Evolutionary conservation across 441 rosid genomes (phyloP).

Genomic region (Adansonia grandidieri): DNA sequence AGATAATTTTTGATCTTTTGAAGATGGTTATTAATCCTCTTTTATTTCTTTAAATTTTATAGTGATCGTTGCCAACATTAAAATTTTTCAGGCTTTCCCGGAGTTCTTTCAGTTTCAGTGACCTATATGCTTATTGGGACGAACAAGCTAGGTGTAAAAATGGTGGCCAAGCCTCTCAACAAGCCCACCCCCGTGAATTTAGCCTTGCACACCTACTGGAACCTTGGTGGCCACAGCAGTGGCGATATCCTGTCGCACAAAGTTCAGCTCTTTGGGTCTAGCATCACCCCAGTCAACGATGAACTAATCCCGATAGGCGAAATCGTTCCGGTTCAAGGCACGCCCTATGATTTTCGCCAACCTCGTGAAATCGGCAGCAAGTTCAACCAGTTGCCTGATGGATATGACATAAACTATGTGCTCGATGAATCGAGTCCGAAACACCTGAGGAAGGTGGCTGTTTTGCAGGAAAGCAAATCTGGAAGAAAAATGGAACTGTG

Average conservation of each 20-base stretch:
- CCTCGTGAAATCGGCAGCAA: conserved; percentile 50
- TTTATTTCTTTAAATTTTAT: no score
- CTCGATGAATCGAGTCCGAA: conserved; percentile 35
- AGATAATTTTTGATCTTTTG: no score
- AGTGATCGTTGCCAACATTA: not conserved
- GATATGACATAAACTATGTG: conserved; percentile 78
- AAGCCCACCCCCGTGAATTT: conserved; percentile 70
- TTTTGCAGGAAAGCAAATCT: conserved; percentile 46
- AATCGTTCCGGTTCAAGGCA: conserved; percentile 41
- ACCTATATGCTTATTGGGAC: conserved; percentile 58
- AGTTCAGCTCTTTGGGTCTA: conserved; percentile 53
- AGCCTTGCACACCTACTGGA: conserved; percentile 81
- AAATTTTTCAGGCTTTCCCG: conserved; percentile 55
- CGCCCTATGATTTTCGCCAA: conserved; percentile 63
- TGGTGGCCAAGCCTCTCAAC: conserved; percentile 61
- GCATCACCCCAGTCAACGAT: conserved; percentile 65
- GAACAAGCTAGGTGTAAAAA: conserved; percentile 56
- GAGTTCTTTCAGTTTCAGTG: conserved; percentile 54
- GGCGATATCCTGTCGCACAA: conserved; percentile 64
- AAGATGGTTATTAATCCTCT: no score
- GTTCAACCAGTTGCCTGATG: conserved; percentile 49
- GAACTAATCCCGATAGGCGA: conserved; percentile 76
- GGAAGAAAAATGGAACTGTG: conserved; percentile 83
- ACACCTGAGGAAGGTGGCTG: conserved; percentile 56
- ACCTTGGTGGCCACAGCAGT: conserved; percentile 65